These are phyloP conservation scores for Eimeria necatrix DNA, from an alignment of 169 alveolate species.

Conservation along the genomic window DNA sequence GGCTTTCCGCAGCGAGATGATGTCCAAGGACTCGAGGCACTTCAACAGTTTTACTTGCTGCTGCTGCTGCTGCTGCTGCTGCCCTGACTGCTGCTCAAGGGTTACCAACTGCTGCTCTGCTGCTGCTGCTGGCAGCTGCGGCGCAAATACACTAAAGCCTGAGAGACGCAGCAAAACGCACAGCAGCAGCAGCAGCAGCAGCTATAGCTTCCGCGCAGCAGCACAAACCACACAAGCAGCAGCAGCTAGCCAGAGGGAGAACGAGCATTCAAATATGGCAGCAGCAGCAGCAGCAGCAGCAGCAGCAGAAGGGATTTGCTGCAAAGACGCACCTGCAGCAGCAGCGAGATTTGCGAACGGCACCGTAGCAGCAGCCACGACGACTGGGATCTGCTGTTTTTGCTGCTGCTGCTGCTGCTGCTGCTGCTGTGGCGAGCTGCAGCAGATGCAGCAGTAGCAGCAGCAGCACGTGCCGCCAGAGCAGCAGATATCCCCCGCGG, in stretches of 20 bases:
- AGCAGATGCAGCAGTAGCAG: background rate
- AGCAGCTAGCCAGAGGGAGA: background rate
- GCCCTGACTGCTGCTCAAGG: background rate
- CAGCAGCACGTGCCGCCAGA: constrained; percentile 19
- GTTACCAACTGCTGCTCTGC: constrained; percentile 10
- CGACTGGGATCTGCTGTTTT: background rate
- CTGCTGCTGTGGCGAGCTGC: background rate
- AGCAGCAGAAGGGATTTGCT: background rate
- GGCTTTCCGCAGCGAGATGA: background rate
- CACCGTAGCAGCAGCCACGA: constrained; percentile 1
- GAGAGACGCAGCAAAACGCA: background rate
- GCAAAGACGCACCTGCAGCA: background rate
- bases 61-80: background rate
- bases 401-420: background rate
- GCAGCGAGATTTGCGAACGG: constrained; percentile 19
- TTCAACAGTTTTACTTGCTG: constrained; percentile 5
- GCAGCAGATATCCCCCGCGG: background rate
- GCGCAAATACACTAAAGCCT: background rate
- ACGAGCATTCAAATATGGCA: background rate
- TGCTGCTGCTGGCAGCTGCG: background rate
- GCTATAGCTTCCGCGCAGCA: background rate
- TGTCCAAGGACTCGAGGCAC: constrained; percentile 42
- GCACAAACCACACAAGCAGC: background rate
- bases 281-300: background rate
- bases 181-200: background rate